Percentiles rank a stretch among this genome's conserved stretches.
Conservation (phyloP, 352 stramenopile genomes). For the Thalassiosira exigua region DNA sequence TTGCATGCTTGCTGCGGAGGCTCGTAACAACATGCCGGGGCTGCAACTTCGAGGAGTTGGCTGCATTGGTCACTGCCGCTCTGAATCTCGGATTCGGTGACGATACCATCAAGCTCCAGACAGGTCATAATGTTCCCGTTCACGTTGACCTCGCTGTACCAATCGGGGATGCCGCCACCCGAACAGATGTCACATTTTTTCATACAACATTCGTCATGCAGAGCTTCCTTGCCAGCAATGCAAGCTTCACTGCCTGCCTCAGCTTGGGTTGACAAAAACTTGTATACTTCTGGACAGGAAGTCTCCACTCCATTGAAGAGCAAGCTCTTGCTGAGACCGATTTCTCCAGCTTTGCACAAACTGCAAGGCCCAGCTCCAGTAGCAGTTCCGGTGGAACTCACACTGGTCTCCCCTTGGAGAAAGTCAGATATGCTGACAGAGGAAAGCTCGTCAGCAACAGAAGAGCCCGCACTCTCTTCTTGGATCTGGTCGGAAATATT, state of each 20-base stretch:
- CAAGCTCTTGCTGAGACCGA: constrained; percentile 45
- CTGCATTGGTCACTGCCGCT: constrained; percentile 49
- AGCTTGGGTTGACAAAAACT: constrained; percentile 60
- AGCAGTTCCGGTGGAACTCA: constrained; percentile 7
- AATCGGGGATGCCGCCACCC: constrained; percentile 61
- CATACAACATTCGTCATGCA: constrained; percentile 56
- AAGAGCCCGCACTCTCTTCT: neutral
- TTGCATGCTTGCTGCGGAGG: constrained; percentile 57
- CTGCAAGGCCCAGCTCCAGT: constrained; percentile 55
- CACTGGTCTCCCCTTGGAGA: constrained; percentile 12
- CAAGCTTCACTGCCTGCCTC: constrained; percentile 59
- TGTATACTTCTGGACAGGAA: constrained; percentile 59
- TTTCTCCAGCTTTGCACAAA: constrained; percentile 57
- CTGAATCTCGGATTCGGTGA: constrained; percentile 55
- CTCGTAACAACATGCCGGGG: constrained; percentile 61
- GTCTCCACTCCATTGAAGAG: constrained; percentile 67
- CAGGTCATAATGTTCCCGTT: constrained; percentile 68
- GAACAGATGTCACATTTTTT: constrained; percentile 66
- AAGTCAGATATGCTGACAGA: constrained; percentile 1
- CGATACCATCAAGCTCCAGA: constrained; percentile 56
- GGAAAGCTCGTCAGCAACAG: constrained; percentile 14
- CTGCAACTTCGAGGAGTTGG: constrained; percentile 52
- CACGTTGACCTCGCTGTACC: constrained; percentile 60
- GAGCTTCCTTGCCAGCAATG: constrained; percentile 44
- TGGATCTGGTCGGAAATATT: neutral